phyloP scores from a whole-genome alignment of 1,139 yeast species.

The Suhomyces panamericanus region DNA sequence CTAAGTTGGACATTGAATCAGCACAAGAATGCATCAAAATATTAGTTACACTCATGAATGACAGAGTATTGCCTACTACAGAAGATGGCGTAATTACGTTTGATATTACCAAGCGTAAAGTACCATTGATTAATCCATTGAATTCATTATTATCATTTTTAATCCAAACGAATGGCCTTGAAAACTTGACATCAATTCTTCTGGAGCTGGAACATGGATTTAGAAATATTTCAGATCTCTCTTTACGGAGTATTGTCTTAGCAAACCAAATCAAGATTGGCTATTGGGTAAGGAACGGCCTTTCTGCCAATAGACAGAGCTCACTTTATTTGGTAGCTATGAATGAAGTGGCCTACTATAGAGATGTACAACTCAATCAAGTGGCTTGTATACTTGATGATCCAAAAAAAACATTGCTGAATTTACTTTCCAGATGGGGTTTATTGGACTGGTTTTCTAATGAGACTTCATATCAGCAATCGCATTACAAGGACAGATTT shows the following conservation, averaged over 20 bases:
- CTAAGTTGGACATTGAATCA: constrained; percentile 23
- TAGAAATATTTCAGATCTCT: constrained; percentile 51
- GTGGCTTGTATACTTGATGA: constrained; percentile 48
- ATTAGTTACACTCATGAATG: constrained; percentile 28
- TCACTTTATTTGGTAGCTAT: constrained; percentile 36
- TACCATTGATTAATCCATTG: constrained; percentile 61
- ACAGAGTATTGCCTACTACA: constrained; percentile 23
- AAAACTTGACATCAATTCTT: constrained; percentile 19
- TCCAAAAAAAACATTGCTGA: constrained; percentile 43
- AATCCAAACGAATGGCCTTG: constrained; percentile 33
- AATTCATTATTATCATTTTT: constrained; percentile 52
- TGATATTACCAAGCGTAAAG: constrained; percentile 48
- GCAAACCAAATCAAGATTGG: constrained; percentile 77
- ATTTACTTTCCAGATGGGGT: constrained; percentile 64
- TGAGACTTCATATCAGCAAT: constrained; percentile 32
- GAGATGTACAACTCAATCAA: constrained; percentile 62
- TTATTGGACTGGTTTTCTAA: constrained; percentile 54
- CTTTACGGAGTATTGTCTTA: constrained; percentile 63
- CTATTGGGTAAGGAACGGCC: constrained; percentile 89
- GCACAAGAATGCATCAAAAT: constrained; percentile 18
- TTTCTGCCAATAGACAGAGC: constrained; percentile 51
- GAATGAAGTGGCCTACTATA: constrained; percentile 36
- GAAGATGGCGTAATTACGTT: constrained; percentile 44
- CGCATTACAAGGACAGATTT: constrained; percentile 62
- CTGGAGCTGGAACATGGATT: constrained; percentile 26